These are phyloP conservation scores for Thelephora ganbajun DNA, from an alignment of 768 basidiomycete species.

Conservation along the genomic window DNA sequence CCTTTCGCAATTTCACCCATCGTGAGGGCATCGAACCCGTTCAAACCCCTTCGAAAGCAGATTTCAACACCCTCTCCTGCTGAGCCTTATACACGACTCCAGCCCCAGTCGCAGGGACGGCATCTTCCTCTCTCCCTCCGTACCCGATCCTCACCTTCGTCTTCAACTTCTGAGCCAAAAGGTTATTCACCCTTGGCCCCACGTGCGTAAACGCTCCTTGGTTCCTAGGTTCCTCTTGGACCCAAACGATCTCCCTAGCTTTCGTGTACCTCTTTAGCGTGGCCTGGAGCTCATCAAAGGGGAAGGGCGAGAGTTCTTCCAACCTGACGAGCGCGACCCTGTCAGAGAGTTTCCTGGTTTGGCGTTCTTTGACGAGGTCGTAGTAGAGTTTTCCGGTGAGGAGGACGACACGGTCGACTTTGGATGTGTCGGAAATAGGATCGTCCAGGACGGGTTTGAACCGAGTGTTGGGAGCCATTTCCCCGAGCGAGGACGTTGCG, in stretches of 20 bases:
- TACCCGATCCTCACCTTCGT: conserved; percentile 29
- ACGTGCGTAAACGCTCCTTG: conserved; percentile 75
- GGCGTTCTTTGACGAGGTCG: conserved; percentile 63
- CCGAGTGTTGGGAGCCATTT: conserved; percentile 39
- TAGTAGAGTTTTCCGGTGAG: conserved; percentile 83
- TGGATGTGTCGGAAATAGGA: conserved; percentile 17
- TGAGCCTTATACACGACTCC: conserved; percentile 54
- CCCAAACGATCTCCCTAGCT: conserved; percentile 39
- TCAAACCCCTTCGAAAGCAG: conserved; percentile 42
- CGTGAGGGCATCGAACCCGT: too few species aligned
- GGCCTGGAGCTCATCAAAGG: conserved; percentile 39
- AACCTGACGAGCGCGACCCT: conserved; percentile 59
- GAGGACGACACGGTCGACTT: conserved; percentile 53
- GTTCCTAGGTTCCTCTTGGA: conserved; percentile 84
- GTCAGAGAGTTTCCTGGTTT: conserved; percentile 8
- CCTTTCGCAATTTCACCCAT: neutral
- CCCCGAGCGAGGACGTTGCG: conserved; percentile 53
- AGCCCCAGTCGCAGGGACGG: conserved; percentile 67
- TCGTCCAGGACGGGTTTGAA: conserved; percentile 65
- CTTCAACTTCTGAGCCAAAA: conserved; percentile 24
- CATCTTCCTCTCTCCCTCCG: conserved; percentile 55
- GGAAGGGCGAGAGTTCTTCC: conserved; percentile 85
- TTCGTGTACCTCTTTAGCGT: conserved; percentile 31
- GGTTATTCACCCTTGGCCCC: conserved; percentile 32
- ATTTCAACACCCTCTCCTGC: conserved; percentile 45